Conservation (phyloP, 371 early-diverging fungal genomes). For the Amoeboradix gromovi region DNA sequence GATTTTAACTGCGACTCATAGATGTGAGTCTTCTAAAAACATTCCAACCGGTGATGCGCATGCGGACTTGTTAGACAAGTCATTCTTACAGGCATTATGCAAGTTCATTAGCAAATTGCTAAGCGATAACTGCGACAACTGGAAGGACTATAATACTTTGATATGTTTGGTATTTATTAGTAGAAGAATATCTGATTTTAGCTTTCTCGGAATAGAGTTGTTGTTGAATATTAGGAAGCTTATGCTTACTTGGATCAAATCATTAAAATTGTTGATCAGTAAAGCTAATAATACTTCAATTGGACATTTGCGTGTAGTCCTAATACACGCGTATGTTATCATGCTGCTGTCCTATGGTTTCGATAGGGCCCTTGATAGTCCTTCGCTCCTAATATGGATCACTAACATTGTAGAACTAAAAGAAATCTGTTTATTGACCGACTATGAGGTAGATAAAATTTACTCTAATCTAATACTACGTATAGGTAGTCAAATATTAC, state of each 20-base stretch:
- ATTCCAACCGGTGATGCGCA: neutral
- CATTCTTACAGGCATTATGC: neutral
- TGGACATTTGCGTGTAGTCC: neutral
- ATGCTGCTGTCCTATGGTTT: neutral
- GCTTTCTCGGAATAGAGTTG: neutral
- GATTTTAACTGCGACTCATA: neutral
- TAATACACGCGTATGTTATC: neutral
- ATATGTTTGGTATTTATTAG: neutral
- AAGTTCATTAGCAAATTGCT: neutral
- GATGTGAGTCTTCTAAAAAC: neutral
- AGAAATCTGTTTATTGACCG: neutral
- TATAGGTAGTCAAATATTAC: neutral
- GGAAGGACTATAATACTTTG: neutral
- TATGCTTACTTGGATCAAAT: neutral
- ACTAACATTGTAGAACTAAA: neutral
- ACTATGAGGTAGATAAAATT: neutral
- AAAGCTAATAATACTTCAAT: neutral
- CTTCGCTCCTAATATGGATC: neutral
- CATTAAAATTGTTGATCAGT: neutral
- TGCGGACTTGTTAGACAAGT: neutral
- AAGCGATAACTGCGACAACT: neutral
- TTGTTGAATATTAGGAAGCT: neutral
- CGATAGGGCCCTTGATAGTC: neutral
- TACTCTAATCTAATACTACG: neutral
- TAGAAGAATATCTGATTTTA: neutral